Base-by-base conservation (phyloP, 2,329 filamentous ascomycete genomes). In the Tolypocladium cylindrosporum region DNA sequence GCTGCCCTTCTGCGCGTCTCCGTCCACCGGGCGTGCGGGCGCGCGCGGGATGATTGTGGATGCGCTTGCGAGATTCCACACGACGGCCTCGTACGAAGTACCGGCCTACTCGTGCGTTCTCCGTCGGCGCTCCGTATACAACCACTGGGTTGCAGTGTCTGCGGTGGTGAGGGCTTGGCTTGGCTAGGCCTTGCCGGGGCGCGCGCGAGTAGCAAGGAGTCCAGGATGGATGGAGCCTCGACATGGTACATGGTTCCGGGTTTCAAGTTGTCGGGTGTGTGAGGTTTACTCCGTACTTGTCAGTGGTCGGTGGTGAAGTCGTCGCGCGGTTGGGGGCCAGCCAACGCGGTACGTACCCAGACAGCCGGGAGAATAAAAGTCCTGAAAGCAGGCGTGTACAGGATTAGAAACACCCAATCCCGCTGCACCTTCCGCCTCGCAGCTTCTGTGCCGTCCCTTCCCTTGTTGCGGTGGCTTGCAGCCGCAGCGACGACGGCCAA, bases 191-290 rank as follows among this genome's bases (percentile, higher is more conserved):
- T 39, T 42, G 51, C 27, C n/a, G 41, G 43, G 55, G n/a, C n/a
- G 55, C 51, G n/a, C 16, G 13, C 34, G n/a, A 19, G 41, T 31
- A 19, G 16, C 40, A 41, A 56, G 53, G 57, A 55, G 36, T 42
- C 51, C 37, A 41, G 52, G 51, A 34, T 14, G 42, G 55, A 52
- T 19, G n/a, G 37, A 31, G 58, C n/a, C 51, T 53, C 40, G 58
- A 57, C 58, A 59, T 57, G 58, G 58, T 57, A 57, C 58, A 59
- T 57, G 58, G 58, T 57, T 59, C 55, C 55, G 37, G 58, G 58
- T 59, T 59, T 59, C 55, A 59, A 51, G 58, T 43, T 24, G 34
- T 34, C 40, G 34, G 39, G 55, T 42, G 57, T 54, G 50, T 45
- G 45, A 56, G 54, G 40, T 54, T 41, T 54, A 41, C 53, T 43